A percentile compares a stretch with the other conserved stretches of the same genome.
phyloP scores from a whole-genome alignment of 2,329 filamentous ascomycete species.

The Pestalotiopsis sp. region DNA sequence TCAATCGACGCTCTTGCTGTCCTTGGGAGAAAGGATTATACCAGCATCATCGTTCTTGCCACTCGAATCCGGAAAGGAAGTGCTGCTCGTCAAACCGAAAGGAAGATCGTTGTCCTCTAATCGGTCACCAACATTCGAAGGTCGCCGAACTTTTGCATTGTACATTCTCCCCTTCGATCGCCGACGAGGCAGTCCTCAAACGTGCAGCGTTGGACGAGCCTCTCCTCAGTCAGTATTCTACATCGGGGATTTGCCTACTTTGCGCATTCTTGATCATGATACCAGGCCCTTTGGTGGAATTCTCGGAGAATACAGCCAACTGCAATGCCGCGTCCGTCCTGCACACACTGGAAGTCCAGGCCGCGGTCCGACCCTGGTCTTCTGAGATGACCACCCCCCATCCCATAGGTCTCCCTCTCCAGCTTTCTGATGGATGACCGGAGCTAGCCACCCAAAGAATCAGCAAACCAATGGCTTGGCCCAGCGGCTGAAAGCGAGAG shows the following conservation, averaged over 20 bases:
- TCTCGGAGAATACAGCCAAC: slow-evolving; percentile 6
- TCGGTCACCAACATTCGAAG: neutral
- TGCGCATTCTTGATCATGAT: neutral
- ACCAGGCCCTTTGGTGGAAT: neutral
- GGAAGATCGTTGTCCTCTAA: neutral
- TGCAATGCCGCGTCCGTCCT: neutral
- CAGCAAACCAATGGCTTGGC: neutral
- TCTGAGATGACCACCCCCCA: neutral
- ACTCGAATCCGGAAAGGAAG: neutral
- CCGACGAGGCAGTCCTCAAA: neutral
- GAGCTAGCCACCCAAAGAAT: neutral
- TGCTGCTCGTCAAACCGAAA: neutral
- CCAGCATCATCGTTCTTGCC: neutral
- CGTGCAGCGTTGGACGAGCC: neutral
- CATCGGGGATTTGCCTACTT: neutral
- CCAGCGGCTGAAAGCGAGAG: slow-evolving; percentile 4
- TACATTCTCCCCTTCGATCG: neutral
- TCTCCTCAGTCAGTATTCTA: neutral
- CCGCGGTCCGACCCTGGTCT: slow-evolving; percentile 3
- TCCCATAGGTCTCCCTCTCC: neutral
- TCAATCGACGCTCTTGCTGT: neutral
- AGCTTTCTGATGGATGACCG: neutral
- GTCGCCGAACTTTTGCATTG: neutral
- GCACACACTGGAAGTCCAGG: slow-evolving; percentile 1
- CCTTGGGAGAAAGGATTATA: neutral